Base-by-base conservation (phyloP, 176 grass and related monocot species). In the Aegilops sharonensis region DNA sequence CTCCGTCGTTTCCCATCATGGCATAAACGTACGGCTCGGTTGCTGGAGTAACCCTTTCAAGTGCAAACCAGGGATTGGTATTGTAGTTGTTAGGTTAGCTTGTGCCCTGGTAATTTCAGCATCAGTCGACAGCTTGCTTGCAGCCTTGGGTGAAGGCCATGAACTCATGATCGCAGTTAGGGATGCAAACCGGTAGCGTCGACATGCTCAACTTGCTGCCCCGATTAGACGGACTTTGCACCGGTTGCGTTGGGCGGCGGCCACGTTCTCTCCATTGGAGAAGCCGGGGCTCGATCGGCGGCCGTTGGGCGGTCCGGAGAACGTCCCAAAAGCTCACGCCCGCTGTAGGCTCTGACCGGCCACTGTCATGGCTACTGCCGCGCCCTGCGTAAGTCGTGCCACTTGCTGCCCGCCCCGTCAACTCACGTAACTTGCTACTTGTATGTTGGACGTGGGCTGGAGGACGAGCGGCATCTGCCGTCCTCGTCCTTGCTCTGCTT, bases 341-440 rank as follows among this genome's bases (percentile, higher is more conserved):
- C 32, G 17, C 43, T 82, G 24, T 47, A 35, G 25, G 4, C 4
- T 9, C 72, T 34, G 43, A 39, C 25, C 42, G 14, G 29, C 8
- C 13, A 4, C 7, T 52, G 30, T 30, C 74, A 78, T 24, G 73
- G 74, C 6, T 35, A 9, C 62, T 29, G 45, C 68, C 62, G 45
- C 47, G n/a, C 62, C 1, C 10, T 2, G 20, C 32, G 54, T 60
- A 84, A 89, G 75, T 72, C 30, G 75, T 34, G 52, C 87, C 8
- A 52, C 39, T 88, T 88, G 80, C 42, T 18, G 43, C 34, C 45
- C 45, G 45, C 23, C 15, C 50, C 50, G 37, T 64, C 14, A 13
- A 23, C 72, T 36, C 83, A 66, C 72, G 72, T 50, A 75, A 50
- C 72, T 42, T 30, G 54, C 54, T 57, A 57, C 54, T 57, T 57